Base-by-base conservation (phyloP, 2,329 filamentous ascomycete genomes). In the Exophiala aquamarina region DNA sequence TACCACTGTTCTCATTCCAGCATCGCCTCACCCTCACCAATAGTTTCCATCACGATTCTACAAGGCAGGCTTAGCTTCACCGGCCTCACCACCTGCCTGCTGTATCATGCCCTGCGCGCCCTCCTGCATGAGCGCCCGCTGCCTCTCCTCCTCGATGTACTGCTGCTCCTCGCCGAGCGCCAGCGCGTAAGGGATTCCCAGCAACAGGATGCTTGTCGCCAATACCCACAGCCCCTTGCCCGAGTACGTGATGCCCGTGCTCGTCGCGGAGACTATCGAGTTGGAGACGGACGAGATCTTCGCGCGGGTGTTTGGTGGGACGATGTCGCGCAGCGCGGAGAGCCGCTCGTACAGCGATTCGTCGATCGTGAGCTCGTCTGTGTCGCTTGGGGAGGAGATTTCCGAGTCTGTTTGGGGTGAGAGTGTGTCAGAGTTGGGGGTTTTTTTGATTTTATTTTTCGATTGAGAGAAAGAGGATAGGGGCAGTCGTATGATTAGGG, bases 111-210 rank as follows among this genome's bases (percentile, higher is more conserved):
- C 57, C 42, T 56, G 50, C 13, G 51, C 89, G 64, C 87, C 82
- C 80, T 95, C 57, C 8, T 32, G 89, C 70, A 93, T 87, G 89
- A 95, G 93, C 70, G 87, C 84, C 81, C 91, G 90, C 76, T 96
- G 92, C 70, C 90, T 84, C 82, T 98, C 93, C 89, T 96, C 94
- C 76, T 95, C 92, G 57, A 92, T 78, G 68, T 95, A 83, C 76
- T 95, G 89, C 78, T 96, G 90, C 77, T 98, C 93, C 77, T 98
- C 93, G 56, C 87, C 84, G 67, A 90, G 92, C 49, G 90, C 92
- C 59, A 98, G 77, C 49, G 90, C 91, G 78, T 90, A 97, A 46
- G 93, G 93, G 41, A 97, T 89, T 61, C 90, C 91, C 56, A 97
- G 74, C 66, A 98, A 76, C 65, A 98, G 80, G 50, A 89, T 89